Base-by-base conservation (phyloP, 169 alveolate species). In the Toxoplasma gondii region DNA sequence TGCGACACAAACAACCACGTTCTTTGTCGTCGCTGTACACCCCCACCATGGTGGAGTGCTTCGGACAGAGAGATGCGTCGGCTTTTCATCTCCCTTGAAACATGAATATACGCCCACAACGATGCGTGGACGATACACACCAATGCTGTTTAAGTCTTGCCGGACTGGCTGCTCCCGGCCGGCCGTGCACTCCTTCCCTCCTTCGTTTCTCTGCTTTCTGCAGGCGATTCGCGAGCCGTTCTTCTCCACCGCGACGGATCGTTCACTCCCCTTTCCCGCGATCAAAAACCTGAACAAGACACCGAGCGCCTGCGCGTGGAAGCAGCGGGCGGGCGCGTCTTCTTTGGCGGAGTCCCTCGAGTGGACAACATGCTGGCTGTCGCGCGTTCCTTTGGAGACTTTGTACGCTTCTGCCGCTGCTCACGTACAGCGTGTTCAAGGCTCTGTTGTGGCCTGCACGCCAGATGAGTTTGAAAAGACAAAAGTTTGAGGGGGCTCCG, bases 331-430 rank as follows among this genome's bases (percentile, higher is more conserved):
- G 88, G 88, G 49, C 29, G n/a, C 44, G 88, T 81, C n/a, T 4
- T 24, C 49, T 81, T 27, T 39, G 29, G 44, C 88, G 49, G 29
- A 45, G 88, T 74, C 31, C 69, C 17, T 53, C 7, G 93, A 9
- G 93, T 90, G 27, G 93, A 90, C 34, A 86, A 82, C 10, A 90
- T 67, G n/a, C 93, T 90, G 22, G 70, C 93, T 17, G 70, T 90
- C 29, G 70, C 93, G 16, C 67, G 93, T 38, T n/a, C 80, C 78
- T 90, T 69, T 29, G 93, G 93, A 67, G 93, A 90, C 53, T 67
- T 67, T 41, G 93, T 90, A 41, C 38, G 93, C 38, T 81, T 24
- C 5, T 34, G 39, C 43, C 17, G 58, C 12, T 12, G 22, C 58
- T 49, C 58, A 49, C 22, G 12, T 49, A 12, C 12, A 12, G 58